These are phyloP conservation scores for Alopecurus myosuroides DNA, from an alignment of 176 grass and related monocot species.

Conservation along the genomic window DNA sequence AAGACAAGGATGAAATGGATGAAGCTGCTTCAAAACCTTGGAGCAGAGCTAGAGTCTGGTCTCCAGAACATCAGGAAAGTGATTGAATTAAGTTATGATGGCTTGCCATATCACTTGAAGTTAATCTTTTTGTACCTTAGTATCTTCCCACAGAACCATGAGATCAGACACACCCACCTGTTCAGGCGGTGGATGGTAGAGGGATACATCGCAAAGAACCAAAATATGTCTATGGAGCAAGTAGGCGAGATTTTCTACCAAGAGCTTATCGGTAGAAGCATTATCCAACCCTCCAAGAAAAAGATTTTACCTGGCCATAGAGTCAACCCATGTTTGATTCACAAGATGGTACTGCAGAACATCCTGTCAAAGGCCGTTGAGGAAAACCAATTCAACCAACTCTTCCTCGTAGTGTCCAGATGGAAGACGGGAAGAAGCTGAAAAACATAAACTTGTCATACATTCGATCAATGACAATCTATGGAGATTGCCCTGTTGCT, in stretches of 20 bases:
- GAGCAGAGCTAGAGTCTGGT: slow-evolving; percentile 34
- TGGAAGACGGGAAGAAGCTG: neutral
- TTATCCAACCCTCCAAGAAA: neutral
- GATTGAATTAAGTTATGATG: slow-evolving; percentile 35
- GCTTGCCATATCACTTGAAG: slow-evolving; percentile 39
- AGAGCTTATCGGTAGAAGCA: no score
- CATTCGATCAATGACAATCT: neutral
- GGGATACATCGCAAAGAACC: slow-evolving; percentile 19
- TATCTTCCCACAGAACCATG: slow-evolving; percentile 46
- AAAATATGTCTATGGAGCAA: slow-evolving; percentile 24
- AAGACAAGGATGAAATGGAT: slow-evolving; percentile 29
- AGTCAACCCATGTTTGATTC: slow-evolving; percentile 18
- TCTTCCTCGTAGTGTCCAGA: slow-evolving; percentile 22
- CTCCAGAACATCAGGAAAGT: slow-evolving; percentile 3
- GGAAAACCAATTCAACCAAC: slow-evolving; percentile 45
- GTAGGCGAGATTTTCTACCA: neutral
- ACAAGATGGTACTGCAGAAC: slow-evolving; percentile 28
- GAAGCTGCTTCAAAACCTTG: slow-evolving; percentile 26
- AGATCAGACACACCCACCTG: slow-evolving; percentile 32
- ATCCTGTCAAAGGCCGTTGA: slow-evolving; percentile 25
- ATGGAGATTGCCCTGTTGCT: neutral
- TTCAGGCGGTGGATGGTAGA: slow-evolving; percentile 47
- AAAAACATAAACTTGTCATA: neutral
- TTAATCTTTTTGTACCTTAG: slow-evolving; percentile 48
- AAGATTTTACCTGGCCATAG: neutral